Evolutionary conservation across 805 yeast species (phyloP), one percentile per base, ranked within the genome.

Genomic region (Sugiyamaella americana): DNA sequence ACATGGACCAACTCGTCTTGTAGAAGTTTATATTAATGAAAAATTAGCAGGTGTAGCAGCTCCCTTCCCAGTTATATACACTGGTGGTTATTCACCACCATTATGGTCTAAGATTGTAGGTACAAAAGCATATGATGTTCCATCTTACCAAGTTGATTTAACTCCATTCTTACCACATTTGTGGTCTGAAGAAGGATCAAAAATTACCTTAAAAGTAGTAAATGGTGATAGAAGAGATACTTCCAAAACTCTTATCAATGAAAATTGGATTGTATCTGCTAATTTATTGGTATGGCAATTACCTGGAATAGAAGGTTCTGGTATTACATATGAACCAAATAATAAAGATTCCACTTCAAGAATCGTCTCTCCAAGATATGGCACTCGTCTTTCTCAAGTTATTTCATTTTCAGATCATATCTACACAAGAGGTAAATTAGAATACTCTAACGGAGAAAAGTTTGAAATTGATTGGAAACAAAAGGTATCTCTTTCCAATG

Each of bases 71-170:
- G 76, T 80, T 5, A 73, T 87, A 13, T 87, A 72, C 65, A 79
- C 95, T 1, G 95, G 95, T 4, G 95, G 95, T 1, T 66, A 80
- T 29, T 76, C 88, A 1, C 95, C 96, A 1, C 72, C 82, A 3
- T 66, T 87, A 40, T 87, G 96, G 96, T 72, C 75, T 42, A 87
- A 94, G 2, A 77, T 84, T 50, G 94, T 87, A 4, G 80, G 86
- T 2, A 72, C 75, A 20, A 74, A 79, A 47, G 81, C 94, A 0
- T 84, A 80, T 64, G 94, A 87, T 62, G 67, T 85, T 29, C 79
- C 78, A 17, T 73, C 82, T 16, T 69, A 82, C 52, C 81, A 79
- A 44, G 59, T 87, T 40, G 95, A 87, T 53, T 57, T 87, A 38
- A 76, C 91, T 5, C 78, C 84, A 0, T 71, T 79, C 51, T 65